These are phyloP conservation scores for Claviceps sp. DNA, from an alignment of 2,329 filamentous ascomycete species.

Conservation along the genomic window DNA sequence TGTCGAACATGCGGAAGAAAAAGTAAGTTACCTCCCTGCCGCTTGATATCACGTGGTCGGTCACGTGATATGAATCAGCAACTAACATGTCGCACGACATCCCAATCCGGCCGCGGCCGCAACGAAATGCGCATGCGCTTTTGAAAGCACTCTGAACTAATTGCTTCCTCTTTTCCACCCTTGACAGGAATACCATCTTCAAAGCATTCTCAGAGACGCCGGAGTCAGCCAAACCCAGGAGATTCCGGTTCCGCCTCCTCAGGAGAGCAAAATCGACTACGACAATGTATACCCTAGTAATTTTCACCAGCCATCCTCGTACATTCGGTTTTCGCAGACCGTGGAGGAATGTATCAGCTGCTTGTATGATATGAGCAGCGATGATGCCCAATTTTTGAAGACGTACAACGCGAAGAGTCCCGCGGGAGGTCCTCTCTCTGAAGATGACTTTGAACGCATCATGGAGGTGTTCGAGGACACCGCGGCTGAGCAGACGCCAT, in stretches of 20 bases:
- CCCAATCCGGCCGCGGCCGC: background rate
- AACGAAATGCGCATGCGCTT: background rate
- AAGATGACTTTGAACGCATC: conserved; percentile 85
- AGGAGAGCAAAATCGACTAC: conserved; percentile 63
- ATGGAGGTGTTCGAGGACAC: conserved; percentile 94
- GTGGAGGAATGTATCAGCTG: conserved; percentile 89
- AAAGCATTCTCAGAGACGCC: conserved; percentile 55
- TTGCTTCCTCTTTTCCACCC: no score
- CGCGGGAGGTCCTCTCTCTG: conserved; percentile 53
- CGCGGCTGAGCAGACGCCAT: conserved; percentile 71
- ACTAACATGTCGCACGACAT: background rate
- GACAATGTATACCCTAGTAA: conserved; percentile 69
- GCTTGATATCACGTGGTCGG: conserved; percentile 33
- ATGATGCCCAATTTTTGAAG: conserved; percentile 77
- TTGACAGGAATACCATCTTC: conserved; percentile 84
- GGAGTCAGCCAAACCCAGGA: conserved; percentile 44
- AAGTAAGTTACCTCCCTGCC: conserved; percentile 54
- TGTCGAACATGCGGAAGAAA: conserved; percentile 94
- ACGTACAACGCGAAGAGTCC: conserved; percentile 68
- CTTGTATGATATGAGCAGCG: conserved; percentile 86
- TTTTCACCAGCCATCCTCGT: conserved; percentile 77
- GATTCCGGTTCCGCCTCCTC: conserved; percentile 51
- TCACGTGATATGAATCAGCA: conserved; percentile 28
- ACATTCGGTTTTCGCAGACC: conserved; percentile 95
- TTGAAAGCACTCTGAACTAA: background rate